A percentile compares a stretch with the other conserved stretches of the same genome.
Evolutionary conservation across 208 protist species (phyloP).

Genomic region (Leishmania gerbilli): DNA sequence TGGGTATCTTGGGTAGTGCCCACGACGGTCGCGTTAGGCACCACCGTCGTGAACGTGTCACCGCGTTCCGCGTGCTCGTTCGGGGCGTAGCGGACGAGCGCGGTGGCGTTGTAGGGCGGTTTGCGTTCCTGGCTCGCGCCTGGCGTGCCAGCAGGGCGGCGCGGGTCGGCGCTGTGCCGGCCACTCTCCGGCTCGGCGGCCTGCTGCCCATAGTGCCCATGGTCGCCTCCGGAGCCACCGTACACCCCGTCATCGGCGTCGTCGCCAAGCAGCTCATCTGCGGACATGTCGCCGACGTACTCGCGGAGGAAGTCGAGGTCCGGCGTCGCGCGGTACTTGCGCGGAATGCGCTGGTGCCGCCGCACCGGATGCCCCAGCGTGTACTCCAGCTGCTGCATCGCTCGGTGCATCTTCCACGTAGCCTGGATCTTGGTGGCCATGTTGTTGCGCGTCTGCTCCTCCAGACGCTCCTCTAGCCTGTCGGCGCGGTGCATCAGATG

Average conservation of each 20-base stretch:
- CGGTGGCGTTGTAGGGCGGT: not conserved
- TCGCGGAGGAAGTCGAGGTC: conserved; percentile 61
- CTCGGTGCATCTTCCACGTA: conserved; percentile 79
- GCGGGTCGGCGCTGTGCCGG: not conserved
- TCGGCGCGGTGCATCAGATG: conserved; percentile 63
- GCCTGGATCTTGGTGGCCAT: conserved; percentile 86
- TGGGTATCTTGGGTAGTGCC: conserved; percentile 67
- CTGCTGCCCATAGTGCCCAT: not conserved
- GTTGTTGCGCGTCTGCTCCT: conserved; percentile 45
- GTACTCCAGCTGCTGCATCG: conserved; percentile 65
- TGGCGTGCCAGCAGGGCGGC: not conserved
- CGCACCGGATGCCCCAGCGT: conserved; percentile 63
- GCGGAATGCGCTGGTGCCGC: conserved; percentile 64
- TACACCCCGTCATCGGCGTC: not conserved
- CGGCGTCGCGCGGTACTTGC: conserved; percentile 38
- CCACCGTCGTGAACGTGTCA: conserved; percentile 46
- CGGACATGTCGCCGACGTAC: conserved; percentile 34
- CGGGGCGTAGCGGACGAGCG: conserved; percentile 38
- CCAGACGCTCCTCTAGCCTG: conserved; percentile 46
- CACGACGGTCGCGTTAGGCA: conserved; percentile 54
- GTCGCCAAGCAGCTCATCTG: conserved; percentile 9
- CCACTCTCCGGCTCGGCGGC: not conserved
- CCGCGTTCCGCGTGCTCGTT: conserved; percentile 25
- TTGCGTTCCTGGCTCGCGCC: not conserved
- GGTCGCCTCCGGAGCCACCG: not conserved